Percentiles rank a stretch among this genome's conserved stretches.
phyloP scores from a whole-genome alignment of 1,139 yeast genomes.

The Pichia norvegensis region DNA sequence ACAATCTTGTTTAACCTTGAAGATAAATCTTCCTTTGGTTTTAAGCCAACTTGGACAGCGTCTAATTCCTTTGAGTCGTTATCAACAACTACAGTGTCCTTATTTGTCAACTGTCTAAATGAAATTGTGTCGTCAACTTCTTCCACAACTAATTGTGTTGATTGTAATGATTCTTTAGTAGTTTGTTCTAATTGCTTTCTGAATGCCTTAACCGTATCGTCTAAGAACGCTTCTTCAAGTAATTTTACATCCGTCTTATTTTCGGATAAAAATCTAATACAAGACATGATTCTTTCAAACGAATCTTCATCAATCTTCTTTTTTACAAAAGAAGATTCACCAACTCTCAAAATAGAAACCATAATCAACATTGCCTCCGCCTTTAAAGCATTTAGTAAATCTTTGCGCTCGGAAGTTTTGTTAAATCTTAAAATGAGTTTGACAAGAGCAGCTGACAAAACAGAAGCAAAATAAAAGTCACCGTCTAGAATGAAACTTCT shows the following conservation, averaged over 20 bases:
- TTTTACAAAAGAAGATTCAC: constrained; percentile 68
- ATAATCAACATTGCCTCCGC: constrained; percentile 92
- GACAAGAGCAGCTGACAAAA: constrained; percentile 79
- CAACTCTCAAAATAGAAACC: constrained; percentile 87
- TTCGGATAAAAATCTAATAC: constrained; percentile 69
- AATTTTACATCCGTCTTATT: constrained; percentile 35
- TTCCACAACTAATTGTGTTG: constrained; percentile 59
- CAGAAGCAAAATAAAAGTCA: constrained; percentile 86
- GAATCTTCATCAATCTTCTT: constrained; percentile 92
- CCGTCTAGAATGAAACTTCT: constrained; percentile 80
- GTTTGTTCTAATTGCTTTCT: constrained; percentile 37
- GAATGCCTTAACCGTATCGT: constrained; percentile 83
- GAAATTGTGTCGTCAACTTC: constrained; percentile 75
- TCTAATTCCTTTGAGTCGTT: constrained; percentile 34
- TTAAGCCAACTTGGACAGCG: constrained; percentile 38
- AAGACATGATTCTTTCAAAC: constrained; percentile 79
- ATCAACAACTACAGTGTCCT: constrained; percentile 36
- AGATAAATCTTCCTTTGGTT: constrained; percentile 50
- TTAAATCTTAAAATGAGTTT: constrained; percentile 78
- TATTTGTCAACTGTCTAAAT: constrained; percentile 74
- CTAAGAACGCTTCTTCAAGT: constrained; percentile 70
- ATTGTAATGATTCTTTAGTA: constrained; percentile 55
- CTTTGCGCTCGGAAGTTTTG: constrained; percentile 46
- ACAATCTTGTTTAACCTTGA: constrained; percentile 84
- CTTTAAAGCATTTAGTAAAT: constrained; percentile 69